Conservation (phyloP, 176 grass and related monocot genomes). For the Urochloa ruziziensis region DNA sequence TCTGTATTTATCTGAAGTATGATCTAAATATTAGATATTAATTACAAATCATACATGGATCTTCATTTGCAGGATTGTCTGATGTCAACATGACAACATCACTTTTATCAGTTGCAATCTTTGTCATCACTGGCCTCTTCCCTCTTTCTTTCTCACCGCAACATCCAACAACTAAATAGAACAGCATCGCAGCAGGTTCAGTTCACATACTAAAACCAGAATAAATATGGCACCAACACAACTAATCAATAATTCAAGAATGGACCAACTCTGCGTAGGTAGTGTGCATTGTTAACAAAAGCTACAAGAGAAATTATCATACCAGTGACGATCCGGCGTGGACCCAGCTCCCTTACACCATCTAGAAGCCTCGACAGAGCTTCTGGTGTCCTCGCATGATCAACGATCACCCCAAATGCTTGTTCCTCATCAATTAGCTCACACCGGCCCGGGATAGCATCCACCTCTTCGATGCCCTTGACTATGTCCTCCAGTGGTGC, state of each 20-base stretch:
- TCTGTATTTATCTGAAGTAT: not conserved
- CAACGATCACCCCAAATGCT: constrained; percentile 89
- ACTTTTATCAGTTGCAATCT: constrained; percentile 93
- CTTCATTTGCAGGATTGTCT: constrained; percentile 94
- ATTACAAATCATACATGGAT: constrained; percentile 59
- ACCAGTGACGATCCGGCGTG: constrained; percentile 85
- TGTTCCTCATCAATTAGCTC: constrained; percentile 98
- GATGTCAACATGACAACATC: constrained; percentile 99
- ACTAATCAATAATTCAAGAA: not conserved
- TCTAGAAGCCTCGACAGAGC: constrained; percentile 80
- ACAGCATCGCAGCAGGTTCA: constrained; percentile 28
- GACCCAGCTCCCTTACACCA: constrained; percentile 71
- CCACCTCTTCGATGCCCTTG: constrained; percentile 92
- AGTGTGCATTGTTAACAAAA: constrained; percentile 17
- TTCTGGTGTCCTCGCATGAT: constrained; percentile 76
- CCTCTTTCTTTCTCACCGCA: constrained; percentile 88
- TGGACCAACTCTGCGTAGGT: not conserved
- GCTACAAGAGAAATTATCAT: constrained; percentile 14
- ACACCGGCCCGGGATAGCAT: constrained; percentile 87
- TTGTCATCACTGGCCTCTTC: constrained; percentile 92
- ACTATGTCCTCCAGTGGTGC: constrained; percentile 89
- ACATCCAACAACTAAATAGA: constrained; percentile 89
- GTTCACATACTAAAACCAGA: not conserved
- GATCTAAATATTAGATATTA: constrained; percentile 22
- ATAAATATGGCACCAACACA: not conserved